A percentile compares a stretch with the other conserved stretches of the same genome.
Conservation (phyloP, 495 filamentous ascomycete genomes). For the Corynascus novoguineensis region DNA sequence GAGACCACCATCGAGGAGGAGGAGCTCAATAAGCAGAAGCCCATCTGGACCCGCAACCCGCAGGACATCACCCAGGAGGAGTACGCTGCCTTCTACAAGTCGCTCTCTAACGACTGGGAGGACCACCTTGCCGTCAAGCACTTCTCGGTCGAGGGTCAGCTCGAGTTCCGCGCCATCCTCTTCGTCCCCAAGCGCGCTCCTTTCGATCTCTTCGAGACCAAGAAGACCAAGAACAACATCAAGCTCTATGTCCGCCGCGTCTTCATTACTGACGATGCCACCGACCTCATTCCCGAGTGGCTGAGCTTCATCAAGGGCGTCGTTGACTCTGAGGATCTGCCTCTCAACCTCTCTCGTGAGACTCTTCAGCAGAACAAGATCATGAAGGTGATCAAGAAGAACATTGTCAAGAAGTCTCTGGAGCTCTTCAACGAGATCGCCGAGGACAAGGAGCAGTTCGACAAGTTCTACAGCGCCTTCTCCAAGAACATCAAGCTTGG, state of each 20-base stretch:
- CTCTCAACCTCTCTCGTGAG: conserved; percentile 98
- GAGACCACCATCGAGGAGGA: conserved; percentile 98
- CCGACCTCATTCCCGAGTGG: conserved; percentile 99
- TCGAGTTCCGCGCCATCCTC: conserved; percentile 99
- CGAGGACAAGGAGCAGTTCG: conserved; percentile 98
- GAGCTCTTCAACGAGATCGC: conserved; percentile 98
- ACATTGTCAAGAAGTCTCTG: conserved; percentile 99
- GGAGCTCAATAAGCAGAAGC: conserved; percentile 98
- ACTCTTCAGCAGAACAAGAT: conserved; percentile 99
- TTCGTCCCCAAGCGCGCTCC: conserved; percentile 99
- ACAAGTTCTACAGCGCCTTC: conserved; percentile 99
- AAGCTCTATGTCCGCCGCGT: conserved; percentile 99
- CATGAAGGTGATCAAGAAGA: conserved; percentile 99
- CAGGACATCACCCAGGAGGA: conserved; percentile 93
- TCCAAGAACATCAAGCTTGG: conserved; percentile 99
- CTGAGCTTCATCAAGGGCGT: conserved; percentile 99
- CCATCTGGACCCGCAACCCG: conserved; percentile 99
- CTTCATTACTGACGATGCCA: conserved; percentile 99
- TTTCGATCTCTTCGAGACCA: conserved; percentile 99
- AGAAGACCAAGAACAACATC: conserved; percentile 99
- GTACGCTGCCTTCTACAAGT: conserved; percentile 99
- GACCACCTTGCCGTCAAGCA: conserved; percentile 99
- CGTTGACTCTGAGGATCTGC: conserved; percentile 98
- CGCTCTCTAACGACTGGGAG: conserved; percentile 99
- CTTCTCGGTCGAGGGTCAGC: conserved; percentile 99